Conservation (phyloP, 2,329 filamentous ascomycete genomes). For the Aaosphaeria pasadenensis region DNA sequence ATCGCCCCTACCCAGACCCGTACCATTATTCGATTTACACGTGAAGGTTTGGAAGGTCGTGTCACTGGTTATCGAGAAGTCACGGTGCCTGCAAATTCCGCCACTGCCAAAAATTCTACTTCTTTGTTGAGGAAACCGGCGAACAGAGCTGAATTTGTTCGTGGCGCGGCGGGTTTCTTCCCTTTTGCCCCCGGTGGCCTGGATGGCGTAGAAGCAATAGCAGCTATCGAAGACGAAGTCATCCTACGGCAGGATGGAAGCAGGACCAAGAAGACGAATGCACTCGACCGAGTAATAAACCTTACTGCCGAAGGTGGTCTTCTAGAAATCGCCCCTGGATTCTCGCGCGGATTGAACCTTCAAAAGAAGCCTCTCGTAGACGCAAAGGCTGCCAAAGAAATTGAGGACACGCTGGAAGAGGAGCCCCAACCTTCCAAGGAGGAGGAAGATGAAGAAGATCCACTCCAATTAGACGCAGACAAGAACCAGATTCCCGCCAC, state of each 20-base stretch:
- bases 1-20: constrained; percentile 88
- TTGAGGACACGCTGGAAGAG: constrained; percentile 62
- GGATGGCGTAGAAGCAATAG: constrained; percentile 80
- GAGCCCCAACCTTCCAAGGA: constrained; percentile 34
- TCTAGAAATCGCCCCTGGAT: constrained; percentile 77
- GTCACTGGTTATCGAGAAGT: constrained; percentile 95
- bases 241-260: constrained; percentile 50
- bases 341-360: constrained; percentile 75
- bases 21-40: constrained; percentile 88
- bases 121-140: constrained; percentile 84
- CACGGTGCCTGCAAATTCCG: constrained; percentile 83
- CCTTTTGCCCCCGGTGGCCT: constrained; percentile 90
- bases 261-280: constrained; percentile 42
- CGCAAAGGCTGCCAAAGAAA: constrained; percentile 63
- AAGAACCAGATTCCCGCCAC: constrained; percentile 27
- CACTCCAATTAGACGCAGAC: constrained; percentile 19
- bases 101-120: constrained; percentile 92
- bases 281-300: constrained; percentile 82
- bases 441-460: constrained; percentile 22
- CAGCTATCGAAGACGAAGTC: constrained; percentile 76
- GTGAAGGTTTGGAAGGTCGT: constrained; percentile 86
- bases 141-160: constrained; percentile 82
- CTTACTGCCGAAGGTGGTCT: constrained; percentile 74
- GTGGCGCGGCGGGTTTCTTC: constrained; percentile 89
- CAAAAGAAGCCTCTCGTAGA: constrained; percentile 57